Percentiles rank a stretch among this genome's conserved stretches.
These are phyloP conservation scores for Zalaria sp. DNA, from an alignment of 2,329 filamentous ascomycete species.

Conservation along the genomic window DNA sequence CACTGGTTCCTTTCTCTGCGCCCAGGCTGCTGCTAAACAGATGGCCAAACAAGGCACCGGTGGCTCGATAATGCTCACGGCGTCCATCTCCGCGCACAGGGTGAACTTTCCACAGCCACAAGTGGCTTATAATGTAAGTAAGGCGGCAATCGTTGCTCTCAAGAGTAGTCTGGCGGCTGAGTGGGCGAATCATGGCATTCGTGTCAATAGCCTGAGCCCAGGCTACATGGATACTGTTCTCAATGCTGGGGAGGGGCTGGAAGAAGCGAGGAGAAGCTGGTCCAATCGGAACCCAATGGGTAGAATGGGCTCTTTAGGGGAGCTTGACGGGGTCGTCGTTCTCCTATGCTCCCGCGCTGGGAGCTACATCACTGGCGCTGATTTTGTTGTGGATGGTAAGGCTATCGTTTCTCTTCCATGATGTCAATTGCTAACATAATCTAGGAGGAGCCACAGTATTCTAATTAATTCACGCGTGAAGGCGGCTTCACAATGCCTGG, in stretches of 20 bases:
- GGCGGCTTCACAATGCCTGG: too few relatives aligned
- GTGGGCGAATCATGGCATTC: slow-evolving; percentile 57
- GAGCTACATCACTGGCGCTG: slow-evolving; percentile 22
- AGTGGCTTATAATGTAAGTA: slow-evolving; percentile 43
- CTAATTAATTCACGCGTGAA: not conserved
- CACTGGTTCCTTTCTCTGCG: slow-evolving; percentile 55
- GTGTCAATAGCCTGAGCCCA: slow-evolving; percentile 56
- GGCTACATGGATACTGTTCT: slow-evolving; percentile 69
- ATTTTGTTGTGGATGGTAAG: slow-evolving; percentile 22
- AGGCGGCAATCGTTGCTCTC: slow-evolving; percentile 51
- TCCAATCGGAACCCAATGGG: slow-evolving; percentile 22
- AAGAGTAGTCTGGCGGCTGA: slow-evolving; percentile 55
- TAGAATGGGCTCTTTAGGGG: slow-evolving; percentile 22
- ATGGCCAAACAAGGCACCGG: slow-evolving; percentile 39
- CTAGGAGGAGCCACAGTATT: not conserved
- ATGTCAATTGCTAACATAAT: not conserved
- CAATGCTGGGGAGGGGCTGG: slow-evolving; percentile 33
- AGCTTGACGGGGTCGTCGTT: slow-evolving; percentile 23
- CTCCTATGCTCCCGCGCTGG: slow-evolving; percentile 20
- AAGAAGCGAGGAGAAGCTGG: slow-evolving; percentile 19
- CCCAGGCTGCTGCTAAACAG: slow-evolving; percentile 46
- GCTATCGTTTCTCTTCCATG: not conserved
- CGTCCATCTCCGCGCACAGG: slow-evolving; percentile 52
- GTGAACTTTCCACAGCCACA: slow-evolving; percentile 65
- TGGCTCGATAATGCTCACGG: slow-evolving; percentile 52